phyloP scores from a whole-genome alignment of 208 protist genomes.

The Leishmania aethiopica region DNA sequence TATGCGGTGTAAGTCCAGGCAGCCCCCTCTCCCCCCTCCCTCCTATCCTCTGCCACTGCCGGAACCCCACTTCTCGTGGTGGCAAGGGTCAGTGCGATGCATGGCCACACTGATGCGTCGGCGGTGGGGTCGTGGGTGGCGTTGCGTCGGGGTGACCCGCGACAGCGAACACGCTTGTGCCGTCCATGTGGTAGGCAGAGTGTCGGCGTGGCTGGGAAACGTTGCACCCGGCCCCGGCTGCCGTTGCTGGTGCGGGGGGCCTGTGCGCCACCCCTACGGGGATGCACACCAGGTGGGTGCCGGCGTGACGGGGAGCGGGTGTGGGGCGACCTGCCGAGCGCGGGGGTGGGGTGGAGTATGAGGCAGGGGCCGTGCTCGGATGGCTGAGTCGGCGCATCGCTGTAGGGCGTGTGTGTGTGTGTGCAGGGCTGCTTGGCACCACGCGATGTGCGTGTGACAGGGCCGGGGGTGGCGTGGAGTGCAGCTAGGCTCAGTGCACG shows the following conservation, averaged over 20 bases:
- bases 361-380: not conserved
- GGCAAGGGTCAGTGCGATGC: not conserved
- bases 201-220: not conserved
- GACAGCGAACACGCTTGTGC: not conserved
- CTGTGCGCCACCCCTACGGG: not conserved
- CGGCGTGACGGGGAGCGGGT: not conserved
- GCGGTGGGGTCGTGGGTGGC: not conserved
- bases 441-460: not conserved
- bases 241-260: not conserved
- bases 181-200: not conserved
- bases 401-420: no score
- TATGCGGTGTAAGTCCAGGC: not conserved
- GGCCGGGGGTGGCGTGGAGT: no score
- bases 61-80: not conserved
- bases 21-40: not conserved
- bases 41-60: not conserved
- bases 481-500: no score
- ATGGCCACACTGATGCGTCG: not conserved
- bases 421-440: not conserved
- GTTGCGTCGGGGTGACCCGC: not conserved
- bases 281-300: not conserved
- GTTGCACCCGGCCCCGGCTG: not conserved
- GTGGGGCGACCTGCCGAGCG: not conserved
- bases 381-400: not conserved
- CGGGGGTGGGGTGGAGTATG: not conserved